Evolutionary conservation across 257 asterid species (phyloP), one percentile per base, ranked within the genome.

Genomic region (Nemophila menziesii): DNA sequence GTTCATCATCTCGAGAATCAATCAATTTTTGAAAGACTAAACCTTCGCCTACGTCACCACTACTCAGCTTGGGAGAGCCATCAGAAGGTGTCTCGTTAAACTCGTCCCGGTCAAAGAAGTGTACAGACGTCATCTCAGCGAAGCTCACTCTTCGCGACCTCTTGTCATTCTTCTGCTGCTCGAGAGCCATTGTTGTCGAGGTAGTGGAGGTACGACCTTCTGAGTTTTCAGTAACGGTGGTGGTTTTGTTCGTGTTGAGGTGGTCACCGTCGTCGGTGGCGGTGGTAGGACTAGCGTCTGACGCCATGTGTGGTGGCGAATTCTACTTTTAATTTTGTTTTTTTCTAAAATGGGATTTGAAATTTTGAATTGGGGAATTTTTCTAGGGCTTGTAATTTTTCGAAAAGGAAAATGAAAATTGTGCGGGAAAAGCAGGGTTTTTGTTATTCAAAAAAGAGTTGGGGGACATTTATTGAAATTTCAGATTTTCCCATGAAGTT

Each of bases 81-180:
- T 38, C 44, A 40, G 48, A 43, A 20, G 93, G 85, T 26, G 77
- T 72, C 56, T 63, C 86, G 26, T 70, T 68, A 39, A 71, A 85
- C 15, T 81, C 98, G 29, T 85, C 96, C 18, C 93, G 86, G 68
- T 90, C 82, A 67, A 90, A 90, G 74, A 90, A 73, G 69, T 68
- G 94, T 4, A 90, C 61, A 4, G 94, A 81, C 10, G 98, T 85
- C 68, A 48, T 76, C 72, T 85, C 98, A 11, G 98, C 98, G 57
- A 90, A 90, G 80, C 98, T 90, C 61, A 90, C 98, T 44, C 98
- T 72, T 52, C 96, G 89, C 6, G 74, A 66, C 57, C 92, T 73
- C 71, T 85, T 90, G 24, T 41, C 22, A 8, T 41, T 41, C 15
- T 19, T 20, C n/a, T 18, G 24, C 70, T 62, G 74, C 69, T 65